Base-by-base conservation (phyloP, 495 filamentous ascomycete genomes). In the Aspergillus hancockii region DNA sequence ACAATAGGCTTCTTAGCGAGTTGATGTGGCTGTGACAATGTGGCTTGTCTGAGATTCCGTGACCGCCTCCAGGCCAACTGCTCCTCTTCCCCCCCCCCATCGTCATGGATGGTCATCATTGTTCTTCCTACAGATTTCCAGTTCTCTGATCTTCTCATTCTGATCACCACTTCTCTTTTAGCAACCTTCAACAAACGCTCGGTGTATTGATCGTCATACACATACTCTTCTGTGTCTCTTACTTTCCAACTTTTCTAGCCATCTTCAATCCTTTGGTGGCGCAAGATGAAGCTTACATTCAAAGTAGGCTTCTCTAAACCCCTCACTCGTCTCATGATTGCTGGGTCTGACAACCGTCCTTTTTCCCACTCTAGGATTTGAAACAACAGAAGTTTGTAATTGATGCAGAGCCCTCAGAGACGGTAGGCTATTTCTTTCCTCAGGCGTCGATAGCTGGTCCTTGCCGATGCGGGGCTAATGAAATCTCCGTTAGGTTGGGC, bases 371-470 rank as follows among this genome's bases (percentile, higher is more conserved):
- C 32, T 62, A 95, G 92, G 94, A 98, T 77, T 81, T 98, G 67
- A 97, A 97, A 81, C 93, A 98, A 72, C 90, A 97, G 69, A 97
- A 97, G 82, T 98, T 98, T 74, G 82, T 85, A 58, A 87, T 98
- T 77, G 93, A 98, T 64, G 90, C 88, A 59, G 94, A 98, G 72
- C 91, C 93, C 54, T 88, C 89, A 58, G 92, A 96, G 70, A 90
- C 90, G 67, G 93, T 97, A 89, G 64, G 89, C 75, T 64, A 51
- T 63, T 41, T 47, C 52, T 14, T 43, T 23, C 21, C 43, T 61
- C 22, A 30, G 57, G 19, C 45, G 30, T 52, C 45, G 31, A 46
- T 22, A 41, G 59, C 43, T 58, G 51, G 49, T 18, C 51, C 31
- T 46, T 51, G 32, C 60, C 49, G 53, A 63, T 71, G 58, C 64